Evolutionary conservation across 2,329 filamentous ascomycete species (phyloP).

Genomic region (Cercospora nicotianae): DNA sequence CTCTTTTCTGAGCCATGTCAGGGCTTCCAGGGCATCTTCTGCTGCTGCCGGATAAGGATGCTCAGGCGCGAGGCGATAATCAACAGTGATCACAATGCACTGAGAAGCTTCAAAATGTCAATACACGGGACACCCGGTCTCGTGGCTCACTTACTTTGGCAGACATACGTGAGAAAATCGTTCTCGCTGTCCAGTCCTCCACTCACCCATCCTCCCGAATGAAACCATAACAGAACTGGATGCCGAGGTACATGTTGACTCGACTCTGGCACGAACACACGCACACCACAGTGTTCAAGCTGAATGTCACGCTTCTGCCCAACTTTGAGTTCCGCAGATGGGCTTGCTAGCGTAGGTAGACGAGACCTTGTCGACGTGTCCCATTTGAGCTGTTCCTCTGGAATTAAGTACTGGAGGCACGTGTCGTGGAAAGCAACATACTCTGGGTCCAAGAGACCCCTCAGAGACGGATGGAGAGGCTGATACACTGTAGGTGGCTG

Average conservation of each 20-base stretch:
- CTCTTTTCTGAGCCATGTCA: constrained; percentile 41
- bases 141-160: constrained; percentile 19
- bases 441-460: constrained; percentile 24
- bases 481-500: constrained; percentile 14
- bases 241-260: constrained; percentile 13
- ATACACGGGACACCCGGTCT: neutral
- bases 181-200: constrained; percentile 27
- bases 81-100: constrained; percentile 25
- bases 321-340: constrained; percentile 18
- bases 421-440: constrained; percentile 27
- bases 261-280: constrained; percentile 25
- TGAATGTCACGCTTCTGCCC: constrained; percentile 19
- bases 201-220: constrained; percentile 23
- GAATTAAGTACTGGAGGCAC: constrained; percentile 24
- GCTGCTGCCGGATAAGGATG: constrained; percentile 47
- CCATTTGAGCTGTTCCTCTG: constrained; percentile 23
- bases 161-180: constrained; percentile 27
- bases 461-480: constrained; percentile 22
- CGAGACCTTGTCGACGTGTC: constrained; percentile 20
- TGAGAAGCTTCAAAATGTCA: constrained; percentile 17
- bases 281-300: constrained; percentile 21
- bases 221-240: constrained; percentile 12
- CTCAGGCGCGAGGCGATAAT: constrained; percentile 49
- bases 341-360: constrained; percentile 15
- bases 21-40: constrained; percentile 48